Base-by-base conservation (phyloP, 2,329 filamentous ascomycete genomes). In the Capronia americana region DNA sequence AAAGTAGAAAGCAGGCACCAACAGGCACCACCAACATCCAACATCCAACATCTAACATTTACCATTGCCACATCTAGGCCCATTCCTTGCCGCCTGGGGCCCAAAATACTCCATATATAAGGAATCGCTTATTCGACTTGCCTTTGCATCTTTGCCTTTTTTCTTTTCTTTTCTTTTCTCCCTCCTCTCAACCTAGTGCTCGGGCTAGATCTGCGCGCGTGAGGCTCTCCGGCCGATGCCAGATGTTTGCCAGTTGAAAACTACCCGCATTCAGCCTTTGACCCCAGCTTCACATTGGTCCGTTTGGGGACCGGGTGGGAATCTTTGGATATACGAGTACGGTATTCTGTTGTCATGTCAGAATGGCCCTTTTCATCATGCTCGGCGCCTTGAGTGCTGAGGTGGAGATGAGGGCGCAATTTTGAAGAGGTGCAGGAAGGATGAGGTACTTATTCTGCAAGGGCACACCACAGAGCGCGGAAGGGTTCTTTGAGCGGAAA, bases 261-360 rank as follows among this genome's bases (percentile, higher is more conserved):
- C 48, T 51, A 26, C 26, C 23, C 23, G n/a, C 3, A 3, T 44
- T 44, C 34, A 50, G 8, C 20, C 4, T 24, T 50, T 12, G 23
- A 26, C 23, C 17, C 24, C 4, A 12, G 24, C 48, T 51, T 26
- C 48, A 28, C 20, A 10, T 17, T 17, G 24, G 48, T 11, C 38
- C 17, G 17, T 12, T 2, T 51, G 24, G 48, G 48, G 20, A 4
- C 48, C 20, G 11, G 4, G 24, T 51, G 48, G 24, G 23, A 51
- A 51, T 51, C 20, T 51, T 51, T 51, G 48, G 23, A 51, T 14
- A 51, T n/a, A n/a, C n/a, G n/a, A n/a, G n/a, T n/a, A n/a, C n/a
- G n/a, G n/a, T n/a, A n/a, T n/a, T n/a, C n/a, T n/a, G n/a, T 12
- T 20, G 6, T 20, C 44, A 14, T 51, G 48, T 3, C 11, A 17